Evolutionary conservation across 2,329 filamentous ascomycete genomes (phyloP).

Genomic region (Exophiala sideris): DNA sequence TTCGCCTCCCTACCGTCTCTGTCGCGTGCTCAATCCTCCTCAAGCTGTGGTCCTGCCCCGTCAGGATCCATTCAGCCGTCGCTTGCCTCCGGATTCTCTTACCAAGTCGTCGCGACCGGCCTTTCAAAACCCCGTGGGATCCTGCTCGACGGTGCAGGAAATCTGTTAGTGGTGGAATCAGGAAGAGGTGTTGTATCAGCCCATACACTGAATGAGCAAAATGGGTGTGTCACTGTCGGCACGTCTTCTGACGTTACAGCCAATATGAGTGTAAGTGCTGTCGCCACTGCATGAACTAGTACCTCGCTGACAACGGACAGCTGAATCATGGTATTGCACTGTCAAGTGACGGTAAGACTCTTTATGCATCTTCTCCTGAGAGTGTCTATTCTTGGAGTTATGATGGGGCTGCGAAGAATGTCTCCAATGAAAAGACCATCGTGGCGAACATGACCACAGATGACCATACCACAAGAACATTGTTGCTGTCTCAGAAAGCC

Average conservation of each 20-base stretch:
- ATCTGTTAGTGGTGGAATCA: slow-evolving; percentile 49
- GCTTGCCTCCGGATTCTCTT: slow-evolving; percentile 30
- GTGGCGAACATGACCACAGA: slow-evolving; percentile 60
- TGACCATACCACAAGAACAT: slow-evolving; percentile 65
- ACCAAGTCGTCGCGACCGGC: slow-evolving; percentile 46
- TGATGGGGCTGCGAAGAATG: slow-evolving; percentile 48
- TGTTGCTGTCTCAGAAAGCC: slow-evolving; percentile 57
- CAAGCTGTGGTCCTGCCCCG: slow-evolving; percentile 23
- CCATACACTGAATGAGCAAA: slow-evolving; percentile 37
- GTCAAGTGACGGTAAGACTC: slow-evolving; percentile 47
- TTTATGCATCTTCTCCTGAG: slow-evolving; percentile 56
- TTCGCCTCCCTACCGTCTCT: slow-evolving; percentile 6
- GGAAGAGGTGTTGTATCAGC: slow-evolving; percentile 36
- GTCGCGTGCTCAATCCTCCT: slow-evolving; percentile 17
- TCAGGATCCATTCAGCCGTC: slow-evolving; percentile 27
- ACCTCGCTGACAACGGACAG: slow-evolving; percentile 17
- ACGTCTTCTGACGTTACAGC: slow-evolving; percentile 19
- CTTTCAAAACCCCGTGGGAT: slow-evolving; percentile 46
- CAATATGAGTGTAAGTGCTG: slow-evolving; percentile 17
- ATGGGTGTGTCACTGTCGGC: slow-evolving; percentile 31
- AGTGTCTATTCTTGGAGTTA: slow-evolving; percentile 66
- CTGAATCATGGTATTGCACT: slow-evolving; percentile 53
- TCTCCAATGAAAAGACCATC: slow-evolving; percentile 51
- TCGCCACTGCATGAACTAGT: not conserved
- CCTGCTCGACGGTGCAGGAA: slow-evolving; percentile 46